Evolutionary conservation across 2,329 filamentous ascomycete genomes (phyloP), one percentile per base, ranked within the genome.

Genomic region (Alternaria dauci): DNA sequence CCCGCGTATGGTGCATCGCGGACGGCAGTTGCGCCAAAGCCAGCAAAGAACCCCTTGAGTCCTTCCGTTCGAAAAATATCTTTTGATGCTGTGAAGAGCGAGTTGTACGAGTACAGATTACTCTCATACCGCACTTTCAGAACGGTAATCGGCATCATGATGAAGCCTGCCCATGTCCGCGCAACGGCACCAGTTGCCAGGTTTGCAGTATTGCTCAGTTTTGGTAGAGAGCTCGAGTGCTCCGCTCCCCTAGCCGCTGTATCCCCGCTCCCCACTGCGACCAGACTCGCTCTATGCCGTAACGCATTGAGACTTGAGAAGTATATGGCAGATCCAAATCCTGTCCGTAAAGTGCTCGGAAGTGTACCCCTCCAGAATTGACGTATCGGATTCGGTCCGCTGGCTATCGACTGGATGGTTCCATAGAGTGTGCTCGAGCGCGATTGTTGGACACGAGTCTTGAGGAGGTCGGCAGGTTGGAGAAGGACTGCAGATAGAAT

Each of bases 91-190:
- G 88, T 84, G 41, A 86, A 80, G 25, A 98, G 83, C 1, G 92
- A 94, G 25, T 86, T 85, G 81, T 98, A 98, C 3, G 87, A 82
- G 81, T 97, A 99, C 43, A 94, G 82, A 63, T 86, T 93, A 26
- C 91, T 94, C 79, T 99, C 95, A 75, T 96, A 98, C 44, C 95
- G 91, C 43, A 98, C 95, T 76, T 99, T 99, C 73, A 99, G 90
- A 44, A 99, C 90, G 1, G 95, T 99, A 62, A 98, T 87, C 1
- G 95, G 95, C 92, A 97, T 98, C 80, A 98, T 88, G 46, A 96
- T 81, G 73, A 97, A 91, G 38, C 95, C 95, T 0, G 94, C 94
- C 53, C 91, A 89, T 1, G 93, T 93, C 54, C 95, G 87, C 25
- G 95, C 94, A 18, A 89, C 84, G 7, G 94, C 93, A 9, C 95